Base-by-base conservation (phyloP, 1,139 yeast genomes). In the Protomyces arabidopsidicola region DNA sequence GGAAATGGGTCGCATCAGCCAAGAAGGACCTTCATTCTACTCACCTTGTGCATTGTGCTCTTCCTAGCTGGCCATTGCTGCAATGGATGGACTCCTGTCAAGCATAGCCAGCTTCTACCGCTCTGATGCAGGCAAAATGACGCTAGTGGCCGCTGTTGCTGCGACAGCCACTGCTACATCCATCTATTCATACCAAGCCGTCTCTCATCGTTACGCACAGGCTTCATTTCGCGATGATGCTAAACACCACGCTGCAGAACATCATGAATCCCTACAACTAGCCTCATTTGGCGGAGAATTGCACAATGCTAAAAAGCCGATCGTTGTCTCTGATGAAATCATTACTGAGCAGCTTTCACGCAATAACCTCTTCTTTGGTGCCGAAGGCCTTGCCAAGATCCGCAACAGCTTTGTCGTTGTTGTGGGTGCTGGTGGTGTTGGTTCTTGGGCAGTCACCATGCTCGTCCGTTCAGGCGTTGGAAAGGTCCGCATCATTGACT, bases 381-480 rank as follows among this genome's bases (percentile, higher is more conserved):
- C 86, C 59, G 87, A 85, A 20, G 98, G 97, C 0, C 84, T 90
- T 83, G 74, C 76, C n/a, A 84, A 83, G 67, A 82, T 93, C 22
- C 83, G 96, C 65, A 75, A 79, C n/a, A 86, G 90, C 70, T 81
- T 84, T 66, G 83, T 93, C 1, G 87, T 90, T 2, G 88, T 93
- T 18, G 97, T 93, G n/a, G 98, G 98, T 35, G 95, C 93, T 9
- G 98, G 98, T 61, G 98, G 98, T 55, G 98, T 93, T 42, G 98
- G 98, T 1, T 90, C 98, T 0, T 91, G 97, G 95, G 96, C 87
- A 10, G 87, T 90, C 6, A 87, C 96, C 1, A 90, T 95, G 90
- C 80, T 93, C 66, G 88, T 88, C 1, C 83, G 98, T 70, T 88
- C 96, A 8, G 98, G 98, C 10, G 87, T 91, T 42, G 86, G 87